These are phyloP conservation scores for Paramyrothecium sp. DNA, from an alignment of 2,329 filamentous ascomycete species.

Conservation along the genomic window DNA sequence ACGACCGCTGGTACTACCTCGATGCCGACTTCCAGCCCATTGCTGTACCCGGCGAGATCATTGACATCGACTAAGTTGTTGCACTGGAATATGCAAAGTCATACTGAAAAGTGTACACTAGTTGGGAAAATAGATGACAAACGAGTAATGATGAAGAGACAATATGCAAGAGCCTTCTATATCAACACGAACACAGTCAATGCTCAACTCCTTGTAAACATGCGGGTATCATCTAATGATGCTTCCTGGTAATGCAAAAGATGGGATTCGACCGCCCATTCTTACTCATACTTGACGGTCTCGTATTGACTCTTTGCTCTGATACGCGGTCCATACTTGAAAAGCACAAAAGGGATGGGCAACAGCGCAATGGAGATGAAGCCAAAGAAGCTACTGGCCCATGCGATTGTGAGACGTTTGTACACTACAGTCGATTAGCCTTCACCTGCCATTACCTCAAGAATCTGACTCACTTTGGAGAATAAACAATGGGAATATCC, in stretches of 20 bases:
- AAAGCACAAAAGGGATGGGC: slow-evolving; percentile 53
- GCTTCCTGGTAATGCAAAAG: background rate
- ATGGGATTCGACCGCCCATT: background rate
- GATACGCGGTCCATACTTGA: slow-evolving; percentile 45
- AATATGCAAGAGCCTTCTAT: background rate
- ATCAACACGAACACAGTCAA: no score
- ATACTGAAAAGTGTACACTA: background rate
- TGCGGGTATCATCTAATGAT: background rate
- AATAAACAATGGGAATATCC: slow-evolving; percentile 60
- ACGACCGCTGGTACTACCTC: slow-evolving; percentile 36
- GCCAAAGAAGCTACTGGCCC: slow-evolving; percentile 45
- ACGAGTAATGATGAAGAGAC: background rate
- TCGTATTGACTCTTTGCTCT: slow-evolving; percentile 38
- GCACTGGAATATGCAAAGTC: no score
- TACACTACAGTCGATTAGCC: slow-evolving; percentile 34
- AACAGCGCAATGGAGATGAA: slow-evolving; percentile 47
- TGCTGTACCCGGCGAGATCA: slow-evolving; percentile 13
- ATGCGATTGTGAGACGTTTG: slow-evolving; percentile 37
- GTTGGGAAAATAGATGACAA: background rate
- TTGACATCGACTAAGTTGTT: slow-evolving; percentile 6
- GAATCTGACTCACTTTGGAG: slow-evolving; percentile 45
- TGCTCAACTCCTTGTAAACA: no score
- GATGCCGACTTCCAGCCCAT: slow-evolving; percentile 29
- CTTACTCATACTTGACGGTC: slow-evolving; percentile 22
- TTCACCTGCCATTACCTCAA: accelerated